Evolutionary conservation across 2,329 filamentous ascomycete genomes (phyloP).

Genomic region (Talaromyces sp.): DNA sequence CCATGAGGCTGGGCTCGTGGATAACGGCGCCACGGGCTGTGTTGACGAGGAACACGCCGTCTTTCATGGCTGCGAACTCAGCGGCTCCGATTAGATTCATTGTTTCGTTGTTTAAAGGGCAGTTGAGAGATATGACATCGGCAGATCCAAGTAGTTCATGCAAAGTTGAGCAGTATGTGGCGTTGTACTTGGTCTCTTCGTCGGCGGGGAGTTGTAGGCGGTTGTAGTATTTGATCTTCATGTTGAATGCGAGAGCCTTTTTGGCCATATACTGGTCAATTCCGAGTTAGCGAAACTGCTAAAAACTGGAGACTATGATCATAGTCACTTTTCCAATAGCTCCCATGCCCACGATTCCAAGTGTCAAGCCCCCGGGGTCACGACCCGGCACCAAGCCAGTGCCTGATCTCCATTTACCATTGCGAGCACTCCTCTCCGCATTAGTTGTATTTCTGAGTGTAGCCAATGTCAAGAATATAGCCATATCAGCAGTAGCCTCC

Average conservation of each 20-base stretch:
- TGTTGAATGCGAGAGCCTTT: slow-evolving; percentile 23
- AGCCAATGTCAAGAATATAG: slow-evolving; percentile 70
- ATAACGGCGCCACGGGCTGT: slow-evolving; percentile 74
- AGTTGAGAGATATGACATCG: slow-evolving; percentile 69
- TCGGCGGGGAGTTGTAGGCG: slow-evolving; percentile 51
- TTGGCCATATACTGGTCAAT: slow-evolving; percentile 10
- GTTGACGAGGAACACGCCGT: slow-evolving; percentile 70
- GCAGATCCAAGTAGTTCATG: slow-evolving; percentile 62
- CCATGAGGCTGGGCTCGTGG: slow-evolving; percentile 68
- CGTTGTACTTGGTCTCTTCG: slow-evolving; percentile 19
- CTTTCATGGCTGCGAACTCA: slow-evolving; percentile 69
- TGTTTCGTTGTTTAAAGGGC: slow-evolving; percentile 70
- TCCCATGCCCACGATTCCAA: slow-evolving; percentile 76
- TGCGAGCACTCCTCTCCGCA: slow-evolving; percentile 58
- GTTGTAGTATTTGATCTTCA: slow-evolving; percentile 29
- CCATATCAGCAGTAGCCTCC: slow-evolving; percentile 71
- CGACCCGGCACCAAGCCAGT: slow-evolving; percentile 65
- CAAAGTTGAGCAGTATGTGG: slow-evolving; percentile 49
- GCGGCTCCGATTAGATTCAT: slow-evolving; percentile 64
- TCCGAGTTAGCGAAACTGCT: neutral
- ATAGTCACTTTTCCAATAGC: slow-evolving; percentile 64
- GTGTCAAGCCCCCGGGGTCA: slow-evolving; percentile 66
- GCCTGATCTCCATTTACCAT: slow-evolving; percentile 48
- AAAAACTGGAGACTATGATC: slow-evolving; percentile 14
- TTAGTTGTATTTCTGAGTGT: slow-evolving; percentile 65